A percentile compares a stretch with the other conserved stretches of the same genome.
Evolutionary conservation across 2,329 filamentous ascomycete genomes (phyloP).

Genomic region (Aspergillus sp.): DNA sequence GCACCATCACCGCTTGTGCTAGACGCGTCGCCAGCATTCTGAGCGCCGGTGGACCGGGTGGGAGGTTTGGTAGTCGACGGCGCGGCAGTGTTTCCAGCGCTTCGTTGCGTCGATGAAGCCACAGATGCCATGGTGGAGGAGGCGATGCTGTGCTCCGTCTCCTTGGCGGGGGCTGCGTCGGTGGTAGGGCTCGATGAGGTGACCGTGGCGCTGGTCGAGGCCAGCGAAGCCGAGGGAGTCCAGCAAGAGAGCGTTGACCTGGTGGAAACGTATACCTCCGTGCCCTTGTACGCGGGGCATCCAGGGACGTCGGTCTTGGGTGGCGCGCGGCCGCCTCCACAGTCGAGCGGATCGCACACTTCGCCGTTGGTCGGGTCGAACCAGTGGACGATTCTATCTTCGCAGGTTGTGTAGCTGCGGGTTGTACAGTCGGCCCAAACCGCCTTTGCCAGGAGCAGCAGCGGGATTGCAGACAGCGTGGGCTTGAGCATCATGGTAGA

Average conservation of each 20-base stretch:
- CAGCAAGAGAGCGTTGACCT: background rate
- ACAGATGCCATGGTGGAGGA: background rate
- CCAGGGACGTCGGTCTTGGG: background rate
- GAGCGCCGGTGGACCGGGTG: background rate
- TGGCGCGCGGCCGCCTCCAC: background rate
- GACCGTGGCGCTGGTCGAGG: background rate
- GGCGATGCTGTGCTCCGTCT: background rate
- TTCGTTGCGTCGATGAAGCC: background rate
- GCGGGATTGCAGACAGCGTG: background rate
- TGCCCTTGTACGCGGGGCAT: background rate
- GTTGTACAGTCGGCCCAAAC: background rate
- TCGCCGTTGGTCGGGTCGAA: background rate
- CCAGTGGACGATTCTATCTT: background rate
- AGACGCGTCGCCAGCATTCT: background rate
- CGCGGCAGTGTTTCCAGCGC: background rate
- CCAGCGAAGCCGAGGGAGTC: background rate
- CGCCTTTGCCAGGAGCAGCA: background rate
- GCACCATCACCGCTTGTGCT: background rate
- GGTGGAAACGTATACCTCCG: background rate
- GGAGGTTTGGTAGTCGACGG: background rate
- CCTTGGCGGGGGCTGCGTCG: background rate
- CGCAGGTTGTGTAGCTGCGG: background rate
- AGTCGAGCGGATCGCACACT: background rate
- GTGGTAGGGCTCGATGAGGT: background rate
- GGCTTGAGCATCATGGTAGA: background rate